Conservation (phyloP, 306 rosid species). For the Sechiopsis laciniata region DNA sequence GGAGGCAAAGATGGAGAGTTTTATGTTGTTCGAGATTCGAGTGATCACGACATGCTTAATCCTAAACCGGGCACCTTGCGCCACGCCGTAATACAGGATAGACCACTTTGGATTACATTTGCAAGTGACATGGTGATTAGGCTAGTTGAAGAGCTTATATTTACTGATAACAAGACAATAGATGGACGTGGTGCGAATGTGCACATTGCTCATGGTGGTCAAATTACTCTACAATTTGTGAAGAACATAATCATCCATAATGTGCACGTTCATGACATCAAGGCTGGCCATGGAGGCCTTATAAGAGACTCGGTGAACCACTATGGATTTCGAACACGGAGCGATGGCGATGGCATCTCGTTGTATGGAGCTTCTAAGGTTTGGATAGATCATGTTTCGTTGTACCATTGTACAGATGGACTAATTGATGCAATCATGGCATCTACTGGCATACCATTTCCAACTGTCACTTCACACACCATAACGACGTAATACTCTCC, state of each 20-base stretch:
- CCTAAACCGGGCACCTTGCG: conserved; percentile 44
- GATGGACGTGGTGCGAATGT: conserved; percentile 48
- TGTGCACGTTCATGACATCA: conserved; percentile 35
- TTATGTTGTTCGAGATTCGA: conserved; percentile 35
- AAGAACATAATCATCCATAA: conserved; percentile 41
- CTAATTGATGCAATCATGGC: conserved; percentile 35
- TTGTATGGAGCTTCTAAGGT: conserved; percentile 36
- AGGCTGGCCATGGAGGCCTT: conserved; percentile 30
- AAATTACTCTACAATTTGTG: conserved; percentile 43
- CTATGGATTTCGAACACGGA: conserved; percentile 29
- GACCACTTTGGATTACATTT: conserved; percentile 49
- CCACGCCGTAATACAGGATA: conserved; percentile 27
- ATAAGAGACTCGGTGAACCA: conserved; percentile 41
- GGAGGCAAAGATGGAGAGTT: conserved; percentile 43
- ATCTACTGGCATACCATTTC: conserved; percentile 52
- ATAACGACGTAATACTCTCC: conserved; percentile 32
- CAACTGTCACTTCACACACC: conserved; percentile 42
- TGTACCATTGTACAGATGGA: conserved; percentile 43
- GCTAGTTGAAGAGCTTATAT: conserved; percentile 31
- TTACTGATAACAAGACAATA: conserved; percentile 43
- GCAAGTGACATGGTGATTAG: conserved; percentile 30
- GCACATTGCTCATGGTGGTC: conserved; percentile 40
- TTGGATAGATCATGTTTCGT: conserved; percentile 55
- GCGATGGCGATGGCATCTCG: conserved; percentile 58
- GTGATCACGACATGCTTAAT: conserved; percentile 30